phyloP scores from a whole-genome alignment of 768 basidiomycete genomes.

The Tricholoma saponaceum region DNA sequence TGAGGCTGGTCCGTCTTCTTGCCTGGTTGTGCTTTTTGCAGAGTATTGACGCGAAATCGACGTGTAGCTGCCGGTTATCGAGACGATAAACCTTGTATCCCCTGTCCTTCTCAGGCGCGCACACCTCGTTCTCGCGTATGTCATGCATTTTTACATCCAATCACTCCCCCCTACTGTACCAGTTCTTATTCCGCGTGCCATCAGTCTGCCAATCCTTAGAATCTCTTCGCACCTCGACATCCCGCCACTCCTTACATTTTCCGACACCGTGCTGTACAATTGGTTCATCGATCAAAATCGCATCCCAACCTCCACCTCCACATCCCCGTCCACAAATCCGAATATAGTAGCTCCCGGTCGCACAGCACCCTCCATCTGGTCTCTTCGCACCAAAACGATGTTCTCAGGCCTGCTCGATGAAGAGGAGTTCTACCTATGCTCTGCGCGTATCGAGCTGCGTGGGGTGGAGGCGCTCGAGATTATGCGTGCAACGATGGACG shows the following conservation, averaged over 20 bases:
- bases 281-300: slow-evolving; percentile 45
- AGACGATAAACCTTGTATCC: not conserved
- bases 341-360: not conserved
- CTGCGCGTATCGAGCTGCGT: slow-evolving; percentile 83
- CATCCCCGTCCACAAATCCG: not conserved
- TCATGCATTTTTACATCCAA: slow-evolving; percentile 81
- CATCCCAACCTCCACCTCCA: not conserved
- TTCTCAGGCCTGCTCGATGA: slow-evolving; percentile 86
- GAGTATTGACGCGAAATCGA: slow-evolving; percentile 1
- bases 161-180: slow-evolving; percentile 45
- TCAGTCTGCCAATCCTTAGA: slow-evolving; percentile 75
- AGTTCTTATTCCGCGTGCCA: slow-evolving; percentile 64
- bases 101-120: slow-evolving; percentile 60
- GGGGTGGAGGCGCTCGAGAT: slow-evolving; percentile 83
- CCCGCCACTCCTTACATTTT: slow-evolving; percentile 89
- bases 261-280: slow-evolving; percentile 92
- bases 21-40: not conserved
- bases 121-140: slow-evolving; percentile 72
- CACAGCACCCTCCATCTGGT: slow-evolving; percentile 43
- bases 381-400: slow-evolving; percentile 62
- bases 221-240: slow-evolving; percentile 70
- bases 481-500: slow-evolving; percentile 89
- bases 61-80: not conserved
- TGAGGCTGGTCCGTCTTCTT: slow-evolving; percentile 41
- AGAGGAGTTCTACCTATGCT: slow-evolving; percentile 87